Conservation (phyloP, 305 asterid genomes). For the Caryopteris hybrid region DNA sequence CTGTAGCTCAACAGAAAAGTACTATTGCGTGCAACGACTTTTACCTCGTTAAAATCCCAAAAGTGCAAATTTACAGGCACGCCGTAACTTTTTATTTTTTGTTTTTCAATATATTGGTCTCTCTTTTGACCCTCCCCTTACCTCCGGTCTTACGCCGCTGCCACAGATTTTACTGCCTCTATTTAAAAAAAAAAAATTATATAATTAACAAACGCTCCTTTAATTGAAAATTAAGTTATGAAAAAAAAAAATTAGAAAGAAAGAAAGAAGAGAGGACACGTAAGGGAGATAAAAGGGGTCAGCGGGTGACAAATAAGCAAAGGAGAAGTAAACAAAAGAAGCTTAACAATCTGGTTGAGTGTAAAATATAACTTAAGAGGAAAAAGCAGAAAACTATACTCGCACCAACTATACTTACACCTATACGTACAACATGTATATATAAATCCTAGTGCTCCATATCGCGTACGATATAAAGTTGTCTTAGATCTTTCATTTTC, state of each 20-base stretch:
- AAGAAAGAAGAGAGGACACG: slow-evolving; percentile 34
- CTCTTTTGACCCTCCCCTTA: neutral
- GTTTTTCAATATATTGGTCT: neutral
- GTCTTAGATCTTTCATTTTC: slow-evolving; percentile 31
- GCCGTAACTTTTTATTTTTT: slow-evolving; percentile 5
- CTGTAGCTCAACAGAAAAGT: slow-evolving; percentile 22
- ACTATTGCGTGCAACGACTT: slow-evolving; percentile 24
- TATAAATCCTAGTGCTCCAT: neutral
- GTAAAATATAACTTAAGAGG: neutral
- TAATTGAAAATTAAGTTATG: slow-evolving; percentile 9
- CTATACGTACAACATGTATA: slow-evolving; percentile 2
- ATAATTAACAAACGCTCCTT: no score
- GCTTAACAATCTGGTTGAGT: slow-evolving; percentile 39
- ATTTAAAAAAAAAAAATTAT: no score
- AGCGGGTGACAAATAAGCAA: slow-evolving; percentile 18
- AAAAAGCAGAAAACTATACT: slow-evolving; percentile 2
- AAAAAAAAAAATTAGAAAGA: no score
- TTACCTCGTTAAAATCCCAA: neutral
- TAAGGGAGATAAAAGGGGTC: slow-evolving; percentile 26
- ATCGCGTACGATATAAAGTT: neutral
- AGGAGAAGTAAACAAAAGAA: slow-evolving; percentile 24
- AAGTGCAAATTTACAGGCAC: slow-evolving; percentile 19
- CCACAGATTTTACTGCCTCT: neutral
- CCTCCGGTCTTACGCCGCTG: slow-evolving; percentile 22
- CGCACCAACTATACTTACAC: slow-evolving; percentile 2